These are phyloP conservation scores for Clarireedia hainanense DNA, from an alignment of 2,329 filamentous ascomycete genomes.

Conservation along the genomic window DNA sequence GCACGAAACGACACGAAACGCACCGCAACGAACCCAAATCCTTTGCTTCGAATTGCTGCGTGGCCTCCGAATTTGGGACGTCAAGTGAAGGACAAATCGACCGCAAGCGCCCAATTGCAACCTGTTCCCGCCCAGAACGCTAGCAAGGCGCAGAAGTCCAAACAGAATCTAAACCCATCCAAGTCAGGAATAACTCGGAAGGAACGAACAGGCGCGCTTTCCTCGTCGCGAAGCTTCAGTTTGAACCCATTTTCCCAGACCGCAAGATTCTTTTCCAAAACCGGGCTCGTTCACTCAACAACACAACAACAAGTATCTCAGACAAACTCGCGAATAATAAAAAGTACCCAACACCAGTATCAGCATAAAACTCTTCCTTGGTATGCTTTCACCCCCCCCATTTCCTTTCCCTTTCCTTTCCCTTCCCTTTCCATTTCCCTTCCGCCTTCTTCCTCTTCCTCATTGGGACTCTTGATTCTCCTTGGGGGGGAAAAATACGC, in stretches of 20 bases:
- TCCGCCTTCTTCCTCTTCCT: background rate
- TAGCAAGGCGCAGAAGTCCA: no score
- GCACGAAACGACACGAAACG: no score
- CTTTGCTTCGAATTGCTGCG: no score
- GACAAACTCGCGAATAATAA: background rate
- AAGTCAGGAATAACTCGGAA: background rate
- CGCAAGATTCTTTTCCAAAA: no score
- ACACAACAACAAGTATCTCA: background rate
- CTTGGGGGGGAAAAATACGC: no score
- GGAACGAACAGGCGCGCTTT: background rate
- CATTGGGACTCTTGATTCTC: background rate
- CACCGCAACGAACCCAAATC: no score
- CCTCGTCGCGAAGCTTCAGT: background rate
- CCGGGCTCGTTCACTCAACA: background rate
- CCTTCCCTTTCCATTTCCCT: background rate
- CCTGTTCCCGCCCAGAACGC: no score
- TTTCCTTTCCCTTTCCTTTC: background rate
- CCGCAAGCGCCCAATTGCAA: no score
- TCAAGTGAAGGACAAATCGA: no score
- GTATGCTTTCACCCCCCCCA: slow-evolving; percentile 11
- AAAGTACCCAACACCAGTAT: slow-evolving; percentile 1
- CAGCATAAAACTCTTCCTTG: slow-evolving; percentile 5
- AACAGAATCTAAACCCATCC: no score
- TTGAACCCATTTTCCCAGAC: background rate
- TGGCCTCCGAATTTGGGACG: no score